A percentile compares a stretch with the other conserved stretches of the same genome.
These are phyloP conservation scores for Ligustrum vulgare DNA, from an alignment of 257 asterid species.

Conservation along the genomic window DNA sequence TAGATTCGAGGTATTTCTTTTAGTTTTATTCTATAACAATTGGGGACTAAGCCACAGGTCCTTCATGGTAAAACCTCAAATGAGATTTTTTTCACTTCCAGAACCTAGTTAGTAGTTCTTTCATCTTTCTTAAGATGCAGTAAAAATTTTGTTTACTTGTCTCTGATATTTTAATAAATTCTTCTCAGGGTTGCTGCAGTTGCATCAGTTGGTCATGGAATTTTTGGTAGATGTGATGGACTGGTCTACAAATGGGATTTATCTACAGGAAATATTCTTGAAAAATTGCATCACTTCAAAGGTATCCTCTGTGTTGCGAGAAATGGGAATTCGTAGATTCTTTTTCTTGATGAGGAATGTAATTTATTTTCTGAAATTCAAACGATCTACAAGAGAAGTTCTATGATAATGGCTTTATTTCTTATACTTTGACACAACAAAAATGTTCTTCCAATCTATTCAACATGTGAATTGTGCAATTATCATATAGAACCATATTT, in stretches of 20 bases:
- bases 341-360: constrained; percentile 1
- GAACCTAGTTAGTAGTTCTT: background rate
- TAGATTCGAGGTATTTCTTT: constrained; percentile 61
- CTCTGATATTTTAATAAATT: constrained; percentile 2
- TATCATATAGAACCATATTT: background rate
- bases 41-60: background rate
- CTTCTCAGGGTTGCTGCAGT: constrained; percentile 60
- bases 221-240: constrained; percentile 80
- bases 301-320: constrained; percentile 41
- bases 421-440: background rate
- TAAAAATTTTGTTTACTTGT: background rate
- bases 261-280: constrained; percentile 68
- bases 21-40: background rate
- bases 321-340: background rate
- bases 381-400: background rate
- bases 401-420: background rate
- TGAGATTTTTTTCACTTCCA: background rate
- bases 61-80: background rate
- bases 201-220: constrained; percentile 68
- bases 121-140: background rate
- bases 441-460: background rate
- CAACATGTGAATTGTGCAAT: background rate
- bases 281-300: constrained; percentile 59
- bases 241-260: constrained; percentile 79
- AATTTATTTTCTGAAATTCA: constrained; percentile 3